These are phyloP conservation scores for Adansonia grandidieri DNA, from an alignment of 441 rosid genomes.

Conservation along the genomic window DNA sequence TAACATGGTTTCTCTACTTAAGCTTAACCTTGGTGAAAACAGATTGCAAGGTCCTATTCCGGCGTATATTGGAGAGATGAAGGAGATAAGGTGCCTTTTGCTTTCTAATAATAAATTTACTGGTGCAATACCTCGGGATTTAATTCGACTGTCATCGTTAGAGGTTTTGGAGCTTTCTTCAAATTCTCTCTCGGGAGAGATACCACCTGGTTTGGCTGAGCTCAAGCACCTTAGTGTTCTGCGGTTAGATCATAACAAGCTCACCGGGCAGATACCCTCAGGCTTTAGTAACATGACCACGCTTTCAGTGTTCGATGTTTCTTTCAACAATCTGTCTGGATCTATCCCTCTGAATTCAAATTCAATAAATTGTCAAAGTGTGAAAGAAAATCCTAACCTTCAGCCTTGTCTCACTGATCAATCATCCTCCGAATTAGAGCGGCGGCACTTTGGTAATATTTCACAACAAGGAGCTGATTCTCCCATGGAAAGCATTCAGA, in stretches of 20 bases:
- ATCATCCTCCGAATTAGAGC: constrained; percentile 20
- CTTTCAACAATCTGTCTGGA: constrained; percentile 56
- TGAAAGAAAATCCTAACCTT: constrained; percentile 47
- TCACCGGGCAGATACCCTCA: constrained; percentile 53
- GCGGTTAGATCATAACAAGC: constrained; percentile 57
- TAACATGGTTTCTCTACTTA: constrained; percentile 44
- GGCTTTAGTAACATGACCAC: constrained; percentile 39
- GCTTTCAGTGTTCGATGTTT: constrained; percentile 53
- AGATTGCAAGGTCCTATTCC: constrained; percentile 58
- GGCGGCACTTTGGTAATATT: constrained; percentile 15
- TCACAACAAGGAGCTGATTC: constrained; percentile 9
- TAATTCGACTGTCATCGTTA: constrained; percentile 42
- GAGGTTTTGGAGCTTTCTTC: constrained; percentile 58
- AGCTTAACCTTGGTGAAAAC: constrained; percentile 55
- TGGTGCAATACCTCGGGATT: constrained; percentile 48
- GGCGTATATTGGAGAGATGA: constrained; percentile 40
- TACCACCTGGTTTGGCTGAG: constrained; percentile 44
- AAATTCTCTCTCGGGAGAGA: constrained; percentile 53
- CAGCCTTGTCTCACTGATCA: constrained; percentile 40
- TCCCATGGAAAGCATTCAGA: constrained; percentile 13
- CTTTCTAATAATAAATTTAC: constrained; percentile 54
- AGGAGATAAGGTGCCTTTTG: constrained; percentile 45
- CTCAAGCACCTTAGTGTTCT: constrained; percentile 50
- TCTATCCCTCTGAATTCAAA: constrained; percentile 40
- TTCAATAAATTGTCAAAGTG: constrained; percentile 41